Conservation (phyloP, 78 protist genomes). For the slime mould (Dictyostelium discoideum) region DNA sequence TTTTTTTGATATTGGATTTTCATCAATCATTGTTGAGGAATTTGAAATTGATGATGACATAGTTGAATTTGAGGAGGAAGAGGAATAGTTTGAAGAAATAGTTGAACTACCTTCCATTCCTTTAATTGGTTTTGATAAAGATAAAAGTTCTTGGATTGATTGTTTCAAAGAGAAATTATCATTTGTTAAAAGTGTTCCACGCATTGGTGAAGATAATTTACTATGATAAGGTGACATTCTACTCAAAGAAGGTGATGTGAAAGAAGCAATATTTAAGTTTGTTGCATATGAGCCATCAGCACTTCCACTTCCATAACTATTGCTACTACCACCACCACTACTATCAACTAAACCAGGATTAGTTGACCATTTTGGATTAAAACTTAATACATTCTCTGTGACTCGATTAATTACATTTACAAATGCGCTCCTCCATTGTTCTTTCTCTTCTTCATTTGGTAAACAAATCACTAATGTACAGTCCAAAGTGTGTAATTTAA, state of each 20-base stretch:
- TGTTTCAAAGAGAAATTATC: conserved; percentile 21
- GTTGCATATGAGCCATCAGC: not conserved
- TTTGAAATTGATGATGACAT: not conserved
- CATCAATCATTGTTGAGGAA: not conserved
- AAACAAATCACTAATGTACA: conserved; percentile 61
- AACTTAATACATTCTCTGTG: conserved; percentile 54
- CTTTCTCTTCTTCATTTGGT: conserved; percentile 36
- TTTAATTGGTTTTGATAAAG: conserved; percentile 25
- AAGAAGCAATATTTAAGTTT: not conserved
- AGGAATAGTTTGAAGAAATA: not conserved
- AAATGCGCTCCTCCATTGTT: conserved; percentile 39
- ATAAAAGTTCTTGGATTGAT: conserved; percentile 41
- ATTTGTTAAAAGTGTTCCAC: not conserved
- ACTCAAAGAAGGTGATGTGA: not conserved
- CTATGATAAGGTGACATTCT: not conserved
- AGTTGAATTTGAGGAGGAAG: not conserved
- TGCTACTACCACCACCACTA: too few species aligned
- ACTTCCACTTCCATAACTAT: not conserved
- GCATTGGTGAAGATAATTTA: conserved; percentile 8
- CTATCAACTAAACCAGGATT: not conserved
- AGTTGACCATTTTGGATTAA: conserved; percentile 74
- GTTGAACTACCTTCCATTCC: conserved; percentile 6
- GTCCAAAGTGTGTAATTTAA: conserved; percentile 60
- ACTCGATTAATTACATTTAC: conserved; percentile 44
- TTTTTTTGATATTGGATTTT: not conserved